phyloP scores from a whole-genome alignment of 768 basidiomycete species.

The Coprinopsis sp. region DNA sequence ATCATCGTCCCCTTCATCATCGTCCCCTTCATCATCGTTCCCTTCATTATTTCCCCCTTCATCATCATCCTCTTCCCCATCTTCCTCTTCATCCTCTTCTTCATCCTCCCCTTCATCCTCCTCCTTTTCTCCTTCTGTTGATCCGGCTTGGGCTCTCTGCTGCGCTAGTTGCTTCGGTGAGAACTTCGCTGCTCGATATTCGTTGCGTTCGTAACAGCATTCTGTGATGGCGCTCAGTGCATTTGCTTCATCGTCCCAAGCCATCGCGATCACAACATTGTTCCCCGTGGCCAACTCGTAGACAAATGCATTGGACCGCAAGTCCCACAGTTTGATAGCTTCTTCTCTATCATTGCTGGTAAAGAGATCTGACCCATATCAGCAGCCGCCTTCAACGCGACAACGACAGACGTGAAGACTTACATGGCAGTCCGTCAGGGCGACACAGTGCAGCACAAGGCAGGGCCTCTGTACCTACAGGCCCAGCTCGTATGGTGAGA shows the following conservation, averaged over 20 bases:
- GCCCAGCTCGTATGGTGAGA: too few relatives aligned
- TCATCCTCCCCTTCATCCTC: constrained; percentile 18
- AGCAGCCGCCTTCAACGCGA: background rate
- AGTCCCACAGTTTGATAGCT: constrained; percentile 39
- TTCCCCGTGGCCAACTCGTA: constrained; percentile 45
- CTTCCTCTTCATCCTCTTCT: too few relatives aligned
- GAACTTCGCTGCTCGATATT: constrained; percentile 17
- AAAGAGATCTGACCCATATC: constrained; percentile 22
- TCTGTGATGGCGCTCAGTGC: constrained; percentile 32
- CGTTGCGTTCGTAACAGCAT: constrained; percentile 18
- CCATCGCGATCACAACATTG: constrained; percentile 30
- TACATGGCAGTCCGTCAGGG: constrained; percentile 35
- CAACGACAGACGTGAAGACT: constrained; percentile 4
- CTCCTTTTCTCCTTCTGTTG: constrained; percentile 4
- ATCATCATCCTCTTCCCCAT: too few relatives aligned
- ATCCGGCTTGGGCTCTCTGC: too few relatives aligned
- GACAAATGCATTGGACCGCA: constrained; percentile 28
- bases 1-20: too few relatives aligned
- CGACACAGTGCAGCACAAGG: constrained; percentile 26
- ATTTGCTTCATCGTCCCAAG: constrained; percentile 28
- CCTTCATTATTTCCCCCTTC: too few relatives aligned
- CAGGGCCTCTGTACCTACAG: too few relatives aligned
- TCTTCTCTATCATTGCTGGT: constrained; percentile 25
- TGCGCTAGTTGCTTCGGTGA: background rate
- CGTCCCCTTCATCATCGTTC: too few relatives aligned